Base-by-base conservation (phyloP, 108 stramenopile genomes). In the Discostella stelligeroides region DNA sequence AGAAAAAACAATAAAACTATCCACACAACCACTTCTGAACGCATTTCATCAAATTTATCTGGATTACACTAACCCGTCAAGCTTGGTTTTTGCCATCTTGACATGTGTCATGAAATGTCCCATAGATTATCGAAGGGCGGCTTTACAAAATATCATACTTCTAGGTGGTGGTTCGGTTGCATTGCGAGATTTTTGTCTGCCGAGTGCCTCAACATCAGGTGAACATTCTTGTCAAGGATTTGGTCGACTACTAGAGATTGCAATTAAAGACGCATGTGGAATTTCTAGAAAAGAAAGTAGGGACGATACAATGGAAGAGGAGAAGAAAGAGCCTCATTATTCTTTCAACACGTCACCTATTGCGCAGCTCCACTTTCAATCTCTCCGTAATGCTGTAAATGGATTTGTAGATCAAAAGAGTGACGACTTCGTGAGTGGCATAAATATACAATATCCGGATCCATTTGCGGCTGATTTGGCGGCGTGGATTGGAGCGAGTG, bases 391-490 rank as follows among this genome's bases (percentile, higher is more conserved):
- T 25, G 53, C 38, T 38, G 60, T 67, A 0, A 10, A 24, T 8
- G 43, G 66, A 24, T 12, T 4, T 20, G 43, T 54, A 21, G 4
- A 42, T 56, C 6, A 28, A 29, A 50, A 61, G 7, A 27, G n/a
- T 45, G 59, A 10, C 61, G 73, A 29, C 21, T n/a, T 8, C 0
- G 29, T 13, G 21, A 46, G 62, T 17, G 75, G 75, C 18, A 68
- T 68, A 14, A 62, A 54, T n/a, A 49, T 76, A 18, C 58, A 51
- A 12, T 76, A 68, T 51, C 75, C 68, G 7, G 75, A 76, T 48
- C 75, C 75, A 58, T 76, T 76, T 41, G 67, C 67, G 34, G 61
- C 75, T 12, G 75, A 76, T 43, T 4, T 64, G 37, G 67, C 60
- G 24, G 29, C 61, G 21, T 76, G 75, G 75, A 10, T 76, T 0